Evolutionary conservation across 208 protist species (phyloP).

Genomic region (Naegleria fowleri): DNA sequence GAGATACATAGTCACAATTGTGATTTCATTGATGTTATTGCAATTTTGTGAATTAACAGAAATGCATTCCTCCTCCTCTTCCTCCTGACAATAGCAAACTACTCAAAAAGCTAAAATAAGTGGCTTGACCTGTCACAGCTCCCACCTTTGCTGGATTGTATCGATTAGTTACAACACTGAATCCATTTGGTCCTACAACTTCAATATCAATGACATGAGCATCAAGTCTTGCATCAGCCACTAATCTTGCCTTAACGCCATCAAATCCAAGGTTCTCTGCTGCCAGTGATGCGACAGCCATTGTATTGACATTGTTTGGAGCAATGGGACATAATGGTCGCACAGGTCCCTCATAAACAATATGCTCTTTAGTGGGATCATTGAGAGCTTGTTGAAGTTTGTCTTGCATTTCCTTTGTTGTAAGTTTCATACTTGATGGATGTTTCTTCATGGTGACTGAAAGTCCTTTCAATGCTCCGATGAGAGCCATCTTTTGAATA

Average conservation of each 20-base stretch:
- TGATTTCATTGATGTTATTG: too few species aligned
- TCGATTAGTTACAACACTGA: slow-evolving; percentile 37
- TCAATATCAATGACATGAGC: slow-evolving; percentile 45
- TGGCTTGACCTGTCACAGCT: slow-evolving; percentile 42
- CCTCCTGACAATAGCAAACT: background rate
- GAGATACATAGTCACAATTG: background rate
- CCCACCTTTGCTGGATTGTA: slow-evolving; percentile 37
- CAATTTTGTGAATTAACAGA: background rate
- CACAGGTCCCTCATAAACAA: slow-evolving; percentile 42
- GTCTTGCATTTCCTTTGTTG: background rate
- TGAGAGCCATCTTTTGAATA: slow-evolving; percentile 42
- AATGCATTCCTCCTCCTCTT: slow-evolving; percentile 3
- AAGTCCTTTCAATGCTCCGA: slow-evolving; percentile 25
- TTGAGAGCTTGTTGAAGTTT: slow-evolving; percentile 12
- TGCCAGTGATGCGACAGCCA: slow-evolving; percentile 41
- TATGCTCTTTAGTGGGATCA: background rate
- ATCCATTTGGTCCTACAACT: slow-evolving; percentile 30
- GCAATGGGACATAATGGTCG: slow-evolving; percentile 42
- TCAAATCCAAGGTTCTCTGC: slow-evolving; percentile 42
- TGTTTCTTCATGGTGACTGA: slow-evolving; percentile 45
- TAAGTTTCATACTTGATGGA: slow-evolving; percentile 34
- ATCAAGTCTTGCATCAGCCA: slow-evolving; percentile 35
- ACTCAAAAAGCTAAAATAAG: slow-evolving; percentile 37
- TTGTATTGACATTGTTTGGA: slow-evolving; percentile 51
- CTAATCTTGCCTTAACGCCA: slow-evolving; percentile 21